A percentile compares a stretch with the other conserved stretches of the same genome.
These are phyloP conservation scores for Eucalyptus regnans DNA, from an alignment of 345 rosid genomes.

Conservation along the genomic window DNA sequence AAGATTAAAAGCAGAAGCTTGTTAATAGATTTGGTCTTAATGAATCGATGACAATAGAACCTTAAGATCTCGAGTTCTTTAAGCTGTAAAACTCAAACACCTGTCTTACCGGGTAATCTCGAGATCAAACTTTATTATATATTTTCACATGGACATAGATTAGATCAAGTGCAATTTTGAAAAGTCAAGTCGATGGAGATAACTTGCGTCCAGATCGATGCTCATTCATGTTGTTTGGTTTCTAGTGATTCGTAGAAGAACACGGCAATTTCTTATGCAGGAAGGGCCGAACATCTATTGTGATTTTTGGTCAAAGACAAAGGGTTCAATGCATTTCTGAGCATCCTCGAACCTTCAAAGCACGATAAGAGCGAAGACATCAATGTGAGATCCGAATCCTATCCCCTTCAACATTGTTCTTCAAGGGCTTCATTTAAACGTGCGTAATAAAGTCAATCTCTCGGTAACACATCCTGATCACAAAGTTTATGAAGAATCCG, in stretches of 20 bases:
- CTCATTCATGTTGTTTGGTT: background rate
- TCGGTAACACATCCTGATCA: no score
- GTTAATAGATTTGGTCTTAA: background rate
- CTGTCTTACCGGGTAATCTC: background rate
- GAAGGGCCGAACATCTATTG: background rate
- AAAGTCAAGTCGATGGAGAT: slow-evolving; percentile 15
- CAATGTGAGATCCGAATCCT: no score
- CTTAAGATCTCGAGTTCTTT: background rate
- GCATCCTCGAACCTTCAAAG: no score
- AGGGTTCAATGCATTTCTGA: background rate
- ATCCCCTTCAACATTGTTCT: no score
- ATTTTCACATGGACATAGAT: background rate
- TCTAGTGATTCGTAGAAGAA: background rate
- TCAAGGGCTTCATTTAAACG: no score
- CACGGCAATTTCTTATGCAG: background rate
- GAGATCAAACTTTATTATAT: background rate
- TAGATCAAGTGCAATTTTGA: background rate
- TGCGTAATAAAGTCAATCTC: no score
- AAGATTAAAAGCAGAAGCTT: background rate
- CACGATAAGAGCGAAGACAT: no score
- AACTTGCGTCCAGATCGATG: background rate
- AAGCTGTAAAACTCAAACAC: no score
- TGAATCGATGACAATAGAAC: background rate
- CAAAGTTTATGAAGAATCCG: no score
- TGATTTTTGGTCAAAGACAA: background rate